A percentile compares a stretch with the other conserved stretches of the same genome.
These are phyloP conservation scores for Dujonia santamariae DNA, from an alignment of 1,139 yeast genomes.

Conservation along the genomic window DNA sequence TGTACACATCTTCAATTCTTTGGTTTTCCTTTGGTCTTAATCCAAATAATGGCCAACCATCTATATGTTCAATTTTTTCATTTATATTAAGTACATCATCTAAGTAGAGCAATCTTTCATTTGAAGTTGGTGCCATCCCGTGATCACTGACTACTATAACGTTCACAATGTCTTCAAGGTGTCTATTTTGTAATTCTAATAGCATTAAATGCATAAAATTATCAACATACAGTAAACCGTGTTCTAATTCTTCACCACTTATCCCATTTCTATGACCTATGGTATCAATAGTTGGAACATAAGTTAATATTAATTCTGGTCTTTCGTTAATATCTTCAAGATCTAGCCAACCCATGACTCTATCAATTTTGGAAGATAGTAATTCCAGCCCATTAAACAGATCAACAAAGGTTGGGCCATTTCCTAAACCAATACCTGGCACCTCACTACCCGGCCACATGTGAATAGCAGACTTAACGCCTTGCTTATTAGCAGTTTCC, in stretches of 20 bases:
- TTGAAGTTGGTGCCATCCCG: conserved; percentile 89
- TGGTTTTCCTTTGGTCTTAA: conserved; percentile 51
- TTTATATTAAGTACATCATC: conserved; percentile 63
- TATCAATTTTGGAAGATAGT: conserved; percentile 51
- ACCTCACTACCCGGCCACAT: conserved; percentile 98
- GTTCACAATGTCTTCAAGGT: conserved; percentile 64
- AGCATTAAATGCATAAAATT: conserved; percentile 50
- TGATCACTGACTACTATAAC: conserved; percentile 82
- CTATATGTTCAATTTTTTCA: conserved; percentile 53
- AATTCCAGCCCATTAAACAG: conserved; percentile 62
- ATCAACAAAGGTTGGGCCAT: conserved; percentile 56
- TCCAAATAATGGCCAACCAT: conserved; percentile 92
- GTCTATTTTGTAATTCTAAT: conserved; percentile 48
- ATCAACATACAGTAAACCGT: conserved; percentile 65
- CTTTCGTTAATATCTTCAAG: conserved; percentile 41
- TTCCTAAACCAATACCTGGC: conserved; percentile 38
- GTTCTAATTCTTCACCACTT: conserved; percentile 51
- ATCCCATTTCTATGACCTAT: conserved; percentile 74
- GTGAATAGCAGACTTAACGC: conserved; percentile 72
- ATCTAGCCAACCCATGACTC: conserved; percentile 70
- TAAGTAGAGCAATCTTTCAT: conserved; percentile 58
- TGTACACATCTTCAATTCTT: conserved; percentile 34
- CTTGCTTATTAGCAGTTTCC: conserved; percentile 70
- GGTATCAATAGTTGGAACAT: conserved; percentile 79
- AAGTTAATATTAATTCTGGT: conserved; percentile 77